These are phyloP conservation scores for Xylariaceae sp. DNA, from an alignment of 2,329 filamentous ascomycete genomes.

Conservation along the genomic window DNA sequence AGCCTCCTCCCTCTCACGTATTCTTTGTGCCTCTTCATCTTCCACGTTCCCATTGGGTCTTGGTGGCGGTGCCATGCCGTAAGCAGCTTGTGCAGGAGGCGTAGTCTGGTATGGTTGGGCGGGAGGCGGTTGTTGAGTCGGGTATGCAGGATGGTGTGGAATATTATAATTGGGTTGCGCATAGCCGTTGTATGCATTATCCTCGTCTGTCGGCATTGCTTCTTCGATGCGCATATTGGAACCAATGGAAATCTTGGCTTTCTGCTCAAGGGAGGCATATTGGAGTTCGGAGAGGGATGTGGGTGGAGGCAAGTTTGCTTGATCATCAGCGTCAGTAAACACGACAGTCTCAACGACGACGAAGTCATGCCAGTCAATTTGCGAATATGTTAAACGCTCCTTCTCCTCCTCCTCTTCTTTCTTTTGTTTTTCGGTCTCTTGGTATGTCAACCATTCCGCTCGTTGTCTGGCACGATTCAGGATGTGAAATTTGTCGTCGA, in stretches of 20 bases:
- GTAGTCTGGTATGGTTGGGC: constrained; percentile 44
- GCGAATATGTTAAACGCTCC: constrained; percentile 76
- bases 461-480: constrained; percentile 82
- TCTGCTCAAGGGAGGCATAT: constrained; percentile 92
- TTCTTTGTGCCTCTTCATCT: constrained; percentile 68
- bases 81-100: constrained; percentile 44
- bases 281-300: constrained; percentile 91
- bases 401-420: constrained; percentile 88
- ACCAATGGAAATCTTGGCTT: constrained; percentile 86
- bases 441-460: constrained; percentile 84
- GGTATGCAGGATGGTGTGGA: constrained; percentile 53
- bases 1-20: constrained; percentile 67
- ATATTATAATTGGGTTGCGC: constrained; percentile 48
- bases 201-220: constrained; percentile 84
- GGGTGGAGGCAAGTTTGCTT: constrained; percentile 84
- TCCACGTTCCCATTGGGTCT: constrained; percentile 53
- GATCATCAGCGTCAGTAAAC: constrained; percentile 88
- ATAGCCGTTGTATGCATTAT: constrained; percentile 63
- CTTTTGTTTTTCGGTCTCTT: constrained; percentile 84
- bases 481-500: constrained; percentile 80
- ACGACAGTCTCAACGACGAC: constrained; percentile 93
- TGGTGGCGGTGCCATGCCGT: constrained; percentile 44
- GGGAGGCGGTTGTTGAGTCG: constrained; percentile 49
- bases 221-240: constrained; percentile 89
- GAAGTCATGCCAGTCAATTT: constrained; percentile 98